These are phyloP conservation scores for Aureobasidium lini DNA, from an alignment of 2,329 filamentous ascomycete species.

Conservation along the genomic window DNA sequence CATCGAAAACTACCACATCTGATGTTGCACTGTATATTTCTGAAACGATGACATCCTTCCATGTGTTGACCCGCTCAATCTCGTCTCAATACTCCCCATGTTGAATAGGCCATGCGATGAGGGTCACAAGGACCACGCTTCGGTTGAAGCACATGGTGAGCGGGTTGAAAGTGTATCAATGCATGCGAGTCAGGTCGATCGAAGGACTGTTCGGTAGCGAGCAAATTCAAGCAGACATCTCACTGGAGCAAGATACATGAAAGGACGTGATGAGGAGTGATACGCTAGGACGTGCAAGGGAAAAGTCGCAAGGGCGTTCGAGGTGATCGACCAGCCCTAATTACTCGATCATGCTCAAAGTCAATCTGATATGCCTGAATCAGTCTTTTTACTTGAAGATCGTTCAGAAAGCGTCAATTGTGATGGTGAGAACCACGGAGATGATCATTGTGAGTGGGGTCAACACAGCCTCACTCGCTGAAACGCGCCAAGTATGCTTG, in stretches of 20 bases:
- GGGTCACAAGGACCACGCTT: neutral
- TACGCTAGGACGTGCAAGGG: neutral
- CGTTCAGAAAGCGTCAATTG: neutral
- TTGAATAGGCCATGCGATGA: neutral
- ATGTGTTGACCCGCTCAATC: neutral
- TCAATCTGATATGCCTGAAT: neutral
- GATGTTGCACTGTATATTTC: neutral
- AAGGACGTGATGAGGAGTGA: neutral
- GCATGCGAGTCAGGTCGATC: neutral
- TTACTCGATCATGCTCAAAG: neutral
- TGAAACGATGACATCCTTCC: neutral
- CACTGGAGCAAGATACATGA: no score
- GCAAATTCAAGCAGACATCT: neutral
- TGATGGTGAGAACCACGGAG: neutral
- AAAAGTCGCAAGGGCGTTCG: neutral
- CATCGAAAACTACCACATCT: neutral
- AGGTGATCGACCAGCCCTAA: neutral
- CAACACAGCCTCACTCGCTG: constrained; percentile 5
- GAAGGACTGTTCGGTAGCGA: neutral
- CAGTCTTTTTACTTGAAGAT: neutral
- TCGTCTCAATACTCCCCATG: neutral
- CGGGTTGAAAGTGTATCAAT: neutral
- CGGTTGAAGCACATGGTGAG: neutral
- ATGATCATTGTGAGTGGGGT: neutral
- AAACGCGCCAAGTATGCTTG: constrained; percentile 6